Evolutionary conservation across 1,284 basidiomycete species (phyloP).

Genomic region (Omphalotus olearius): DNA sequence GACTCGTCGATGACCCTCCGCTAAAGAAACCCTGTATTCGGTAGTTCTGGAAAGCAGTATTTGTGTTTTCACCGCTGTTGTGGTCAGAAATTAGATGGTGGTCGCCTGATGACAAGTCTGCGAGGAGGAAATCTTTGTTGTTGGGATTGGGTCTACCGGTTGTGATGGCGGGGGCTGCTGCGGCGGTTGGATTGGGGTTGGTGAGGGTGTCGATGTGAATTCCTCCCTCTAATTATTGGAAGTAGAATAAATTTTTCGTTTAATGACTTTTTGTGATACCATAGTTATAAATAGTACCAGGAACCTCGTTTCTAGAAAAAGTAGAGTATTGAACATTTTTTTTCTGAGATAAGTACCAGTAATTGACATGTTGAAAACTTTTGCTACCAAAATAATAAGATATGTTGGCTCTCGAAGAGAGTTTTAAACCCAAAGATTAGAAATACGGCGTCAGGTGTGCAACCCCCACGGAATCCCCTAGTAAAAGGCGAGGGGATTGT

Average conservation of each 20-base stretch:
- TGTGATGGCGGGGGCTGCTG: not conserved
- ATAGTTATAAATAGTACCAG: no score
- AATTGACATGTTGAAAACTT: no score
- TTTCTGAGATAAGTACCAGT: no score
- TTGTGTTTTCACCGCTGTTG: slow-evolving; percentile 82
- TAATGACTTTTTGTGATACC: no score
- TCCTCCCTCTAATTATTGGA: no score
- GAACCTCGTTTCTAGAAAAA: no score
- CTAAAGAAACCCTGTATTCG: slow-evolving; percentile 13
- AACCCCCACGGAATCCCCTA: slow-evolving; percentile 17
- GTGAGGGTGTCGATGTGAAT: no score
- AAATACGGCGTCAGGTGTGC: slow-evolving; percentile 7
- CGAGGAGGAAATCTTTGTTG: not conserved
- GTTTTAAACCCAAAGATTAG: slow-evolving; percentile 13
- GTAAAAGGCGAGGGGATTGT: slow-evolving; percentile 19
- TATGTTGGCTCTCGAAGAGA: slow-evolving; percentile 4
- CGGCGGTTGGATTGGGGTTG: no score
- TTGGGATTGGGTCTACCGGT: not conserved
- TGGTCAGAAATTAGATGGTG: slow-evolving; percentile 78
- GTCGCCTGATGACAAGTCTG: slow-evolving; percentile 18
- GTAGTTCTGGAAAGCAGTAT: slow-evolving; percentile 83
- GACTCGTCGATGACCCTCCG: no score
- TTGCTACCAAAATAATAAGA: not conserved
- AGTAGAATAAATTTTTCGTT: no score
- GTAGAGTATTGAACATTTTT: no score